Base-by-base conservation (phyloP, 2,329 filamentous ascomycete genomes). In the Acrocalymma vagum region DNA sequence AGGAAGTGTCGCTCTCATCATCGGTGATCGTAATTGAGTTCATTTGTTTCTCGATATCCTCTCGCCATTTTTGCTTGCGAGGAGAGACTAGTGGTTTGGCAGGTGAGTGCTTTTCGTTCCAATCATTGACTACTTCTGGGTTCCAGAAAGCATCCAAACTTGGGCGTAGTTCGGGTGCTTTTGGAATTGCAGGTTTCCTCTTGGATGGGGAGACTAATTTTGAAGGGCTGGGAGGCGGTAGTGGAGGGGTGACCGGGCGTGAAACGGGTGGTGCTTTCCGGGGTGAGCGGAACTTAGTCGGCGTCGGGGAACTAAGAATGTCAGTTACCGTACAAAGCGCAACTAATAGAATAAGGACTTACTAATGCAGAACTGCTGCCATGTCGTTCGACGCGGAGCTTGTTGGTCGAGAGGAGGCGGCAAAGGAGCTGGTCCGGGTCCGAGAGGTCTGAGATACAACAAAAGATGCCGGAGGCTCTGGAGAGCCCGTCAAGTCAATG, bases 141-240 rank as follows among this genome's bases (percentile, higher is more conserved):
- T 60, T 55, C 69, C 69, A 72, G 45, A 72, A 72, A 1, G 66
- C 64, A 29, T 71, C 68, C 4, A 71, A 51, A 22, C 67, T 71
- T 10, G 66, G 66, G 21, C 65, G 55, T 24, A 67, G 45, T 26
- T 59, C 50, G 1, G 56, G 46, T 3, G 57, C 60, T 22, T 60
- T 53, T 3, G 65, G 65, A 17, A 70, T 66, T 1, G 47, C 45
- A 9, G 45, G 45, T 28, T 60, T 63, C 39, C 56, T 67, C 39
- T 71, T 71, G 0, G 65, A 68, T 1, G 68, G 68, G 8, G 67
- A 70, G 10, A 63, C 58, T 10, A 70, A 63, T 39, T 67, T 68
- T 3, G 57, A 53, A 1, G 64, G 67, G 29, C 59, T 63, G 1
- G 37, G 22, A 24, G 53, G 56, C n/a, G 47, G 50, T 5, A 57